Evolutionary conservation across 371 early-diverging fungal species (phyloP), one percentile per base, ranked within the genome.

Genomic region (Mucor ambiguus): DNA sequence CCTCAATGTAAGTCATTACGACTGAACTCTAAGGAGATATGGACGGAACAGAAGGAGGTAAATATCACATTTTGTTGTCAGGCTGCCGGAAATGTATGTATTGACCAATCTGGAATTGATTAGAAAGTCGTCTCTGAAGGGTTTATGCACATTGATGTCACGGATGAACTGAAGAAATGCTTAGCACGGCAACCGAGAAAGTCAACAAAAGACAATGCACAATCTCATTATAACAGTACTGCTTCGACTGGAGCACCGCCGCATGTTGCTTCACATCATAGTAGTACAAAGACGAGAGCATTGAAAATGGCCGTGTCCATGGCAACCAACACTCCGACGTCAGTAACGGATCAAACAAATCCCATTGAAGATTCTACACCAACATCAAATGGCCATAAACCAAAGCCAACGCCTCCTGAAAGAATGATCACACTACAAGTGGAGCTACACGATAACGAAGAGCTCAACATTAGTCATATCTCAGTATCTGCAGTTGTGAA

Each of bases 101-200:
- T 18, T 41, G 38, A 26, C 32, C 20, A n/a, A 8, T 33, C 26
- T 12, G 58, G 30, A 16, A 37, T 38, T 38, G 16, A 4, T 55
- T 35, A 71, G 68, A 56, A 56, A 6, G 30, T 43, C 2, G 58
- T 71, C 10, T n/a, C 30, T 5, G 68, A 64, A 61, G 71, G 71
- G 3, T 71, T 71, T 43, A 71, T 71, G 71, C 71, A 71, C 64
- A 46, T 71, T 16, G 61, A 71, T 52, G 49, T 71, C 14, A 71
- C 68, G 0, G 49, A 64, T 4, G 48, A 44, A 0, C n/a, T 67
- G 16, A 44, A 57, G 11, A n/a, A 44, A 12, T 67, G 26, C 24
- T 52, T 52, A 12, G 52, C 52, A 9, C 52, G 52, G 3, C 28
- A 24, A 26, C 28, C 52, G 4, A 52, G 52, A 24, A 52, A 52